Evolutionary conservation across 2,329 filamentous ascomycete species (phyloP).

Genomic region (Penicillium sp.): DNA sequence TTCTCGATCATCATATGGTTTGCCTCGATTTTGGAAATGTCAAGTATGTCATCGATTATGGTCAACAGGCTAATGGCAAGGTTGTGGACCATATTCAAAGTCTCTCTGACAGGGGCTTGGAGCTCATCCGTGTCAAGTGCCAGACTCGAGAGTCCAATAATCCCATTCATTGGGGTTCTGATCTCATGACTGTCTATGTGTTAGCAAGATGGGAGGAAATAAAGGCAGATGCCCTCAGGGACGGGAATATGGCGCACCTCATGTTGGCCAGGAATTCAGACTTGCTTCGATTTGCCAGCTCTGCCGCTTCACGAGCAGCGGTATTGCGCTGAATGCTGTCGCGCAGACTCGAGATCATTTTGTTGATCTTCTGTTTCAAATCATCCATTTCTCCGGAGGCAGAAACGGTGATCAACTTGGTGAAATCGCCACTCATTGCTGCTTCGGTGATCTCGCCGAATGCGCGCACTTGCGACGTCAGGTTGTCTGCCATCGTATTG

Average conservation of each 20-base stretch:
- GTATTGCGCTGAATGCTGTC: slow-evolving; percentile 95
- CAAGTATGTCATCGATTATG: slow-evolving; percentile 78
- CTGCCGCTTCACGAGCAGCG: slow-evolving; percentile 86
- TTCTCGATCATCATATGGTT: slow-evolving; percentile 96
- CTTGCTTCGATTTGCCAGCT: slow-evolving; percentile 93
- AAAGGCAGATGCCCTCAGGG: background rate
- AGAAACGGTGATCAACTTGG: slow-evolving; percentile 89
- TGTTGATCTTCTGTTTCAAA: slow-evolving; percentile 95
- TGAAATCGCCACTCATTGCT: slow-evolving; percentile 92
- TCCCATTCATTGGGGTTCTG: slow-evolving; percentile 91
- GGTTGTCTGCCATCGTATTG: slow-evolving; percentile 81
- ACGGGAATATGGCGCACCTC: slow-evolving; percentile 48
- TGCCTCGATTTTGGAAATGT: slow-evolving; percentile 76
- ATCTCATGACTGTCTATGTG: slow-evolving; percentile 70
- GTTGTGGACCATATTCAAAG: slow-evolving; percentile 95
- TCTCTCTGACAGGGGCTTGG: slow-evolving; percentile 88
- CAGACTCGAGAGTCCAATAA: slow-evolving; percentile 93
- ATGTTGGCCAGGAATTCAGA: slow-evolving; percentile 96
- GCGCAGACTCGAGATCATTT: slow-evolving; percentile 91
- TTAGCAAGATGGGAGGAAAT: background rate
- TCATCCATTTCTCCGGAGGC: slow-evolving; percentile 97
- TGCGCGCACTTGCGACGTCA: slow-evolving; percentile 91
- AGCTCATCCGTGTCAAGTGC: slow-evolving; percentile 90
- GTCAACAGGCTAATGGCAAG: slow-evolving; percentile 89
- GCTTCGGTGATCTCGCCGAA: slow-evolving; percentile 96